A percentile compares a stretch with the other conserved stretches of the same genome.
phyloP scores from a whole-genome alignment of 176 grass and related monocot species.

The Saccharum officinarum region DNA sequence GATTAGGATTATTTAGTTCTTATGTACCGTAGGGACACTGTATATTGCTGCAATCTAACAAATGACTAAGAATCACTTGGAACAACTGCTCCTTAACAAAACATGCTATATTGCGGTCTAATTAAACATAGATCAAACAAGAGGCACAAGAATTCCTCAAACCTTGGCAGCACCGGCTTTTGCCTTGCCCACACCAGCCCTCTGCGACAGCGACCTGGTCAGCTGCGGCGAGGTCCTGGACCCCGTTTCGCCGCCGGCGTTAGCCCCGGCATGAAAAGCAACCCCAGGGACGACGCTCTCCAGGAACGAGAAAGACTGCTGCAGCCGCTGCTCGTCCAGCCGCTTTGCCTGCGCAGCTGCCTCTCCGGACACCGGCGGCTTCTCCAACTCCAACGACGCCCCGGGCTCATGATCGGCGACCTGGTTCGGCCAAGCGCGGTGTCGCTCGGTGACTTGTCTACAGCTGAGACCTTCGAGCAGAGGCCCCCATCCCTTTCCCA shows the following conservation, averaged over 20 bases:
- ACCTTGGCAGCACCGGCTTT: conserved; percentile 61
- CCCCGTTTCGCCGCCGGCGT: conserved; percentile 7
- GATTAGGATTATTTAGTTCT: background rate
- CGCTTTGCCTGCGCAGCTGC: conserved; percentile 31
- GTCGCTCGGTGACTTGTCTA: conserved; percentile 95
- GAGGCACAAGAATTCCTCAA: conserved; percentile 28
- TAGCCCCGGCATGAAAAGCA: conserved; percentile 20
- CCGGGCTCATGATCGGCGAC: conserved; percentile 43
- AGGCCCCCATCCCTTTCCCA: conserved; percentile 62
- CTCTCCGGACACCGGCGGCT: conserved; percentile 29
- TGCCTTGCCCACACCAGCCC: conserved; percentile 51
- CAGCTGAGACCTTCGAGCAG: conserved; percentile 77
- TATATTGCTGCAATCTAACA: conserved; percentile 24
- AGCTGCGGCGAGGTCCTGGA: conserved; percentile 46
- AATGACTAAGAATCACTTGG: background rate
- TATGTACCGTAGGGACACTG: conserved; percentile 12
- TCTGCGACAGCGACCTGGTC: conserved; percentile 67
- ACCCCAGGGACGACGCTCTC: conserved; percentile 41
- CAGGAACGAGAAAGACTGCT: conserved; percentile 44
- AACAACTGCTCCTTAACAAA: background rate
- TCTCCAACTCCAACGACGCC: conserved; percentile 13
- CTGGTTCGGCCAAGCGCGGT: conserved; percentile 49
- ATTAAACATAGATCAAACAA: conserved; percentile 16
- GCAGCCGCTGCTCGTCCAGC: conserved; percentile 66
- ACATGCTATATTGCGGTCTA: too few species aligned